phyloP scores from a whole-genome alignment of 371 early-diverging fungal species.

The Rhizopus sp. region DNA sequence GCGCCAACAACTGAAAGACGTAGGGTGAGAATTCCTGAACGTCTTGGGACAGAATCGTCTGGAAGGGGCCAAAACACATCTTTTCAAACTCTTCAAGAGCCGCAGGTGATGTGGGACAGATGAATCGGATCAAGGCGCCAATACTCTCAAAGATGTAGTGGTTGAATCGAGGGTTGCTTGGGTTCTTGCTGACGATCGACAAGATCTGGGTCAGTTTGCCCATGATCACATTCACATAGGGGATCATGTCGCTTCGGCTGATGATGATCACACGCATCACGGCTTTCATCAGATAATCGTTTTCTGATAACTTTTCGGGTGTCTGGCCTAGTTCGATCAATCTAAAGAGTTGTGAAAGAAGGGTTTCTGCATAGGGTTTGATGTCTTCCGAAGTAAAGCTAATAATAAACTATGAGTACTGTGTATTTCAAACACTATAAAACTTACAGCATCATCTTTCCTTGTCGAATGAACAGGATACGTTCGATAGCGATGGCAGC shows the following conservation, averaged over 20 bases:
- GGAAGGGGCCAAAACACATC: slow-evolving; percentile 77
- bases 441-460: slow-evolving; percentile 63
- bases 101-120: slow-evolving; percentile 61
- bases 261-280: slow-evolving; percentile 84
- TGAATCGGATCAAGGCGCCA: slow-evolving; percentile 81
- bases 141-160: slow-evolving; percentile 95
- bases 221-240: slow-evolving; percentile 73
- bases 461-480: slow-evolving; percentile 80
- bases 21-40: slow-evolving; percentile 94
- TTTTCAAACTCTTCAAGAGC: slow-evolving; percentile 82
- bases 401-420: slow-evolving; percentile 21
- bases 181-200: slow-evolving; percentile 88
- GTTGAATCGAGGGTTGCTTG: slow-evolving; percentile 96
- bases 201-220: slow-evolving; percentile 74
- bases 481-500: slow-evolving; percentile 92
- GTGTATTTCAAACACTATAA: background rate
- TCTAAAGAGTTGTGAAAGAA: slow-evolving; percentile 77
- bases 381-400: slow-evolving; percentile 77
- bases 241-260: slow-evolving; percentile 69
- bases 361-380: slow-evolving; percentile 62
- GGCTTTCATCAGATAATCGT: slow-evolving; percentile 92
- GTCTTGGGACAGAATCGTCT: slow-evolving; percentile 89
- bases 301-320: slow-evolving; percentile 91
- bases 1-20: slow-evolving; percentile 93
- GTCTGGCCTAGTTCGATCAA: slow-evolving; percentile 67